Conservation (phyloP, 768 basidiomycete genomes). For the Panaeolus papilionaceus region DNA sequence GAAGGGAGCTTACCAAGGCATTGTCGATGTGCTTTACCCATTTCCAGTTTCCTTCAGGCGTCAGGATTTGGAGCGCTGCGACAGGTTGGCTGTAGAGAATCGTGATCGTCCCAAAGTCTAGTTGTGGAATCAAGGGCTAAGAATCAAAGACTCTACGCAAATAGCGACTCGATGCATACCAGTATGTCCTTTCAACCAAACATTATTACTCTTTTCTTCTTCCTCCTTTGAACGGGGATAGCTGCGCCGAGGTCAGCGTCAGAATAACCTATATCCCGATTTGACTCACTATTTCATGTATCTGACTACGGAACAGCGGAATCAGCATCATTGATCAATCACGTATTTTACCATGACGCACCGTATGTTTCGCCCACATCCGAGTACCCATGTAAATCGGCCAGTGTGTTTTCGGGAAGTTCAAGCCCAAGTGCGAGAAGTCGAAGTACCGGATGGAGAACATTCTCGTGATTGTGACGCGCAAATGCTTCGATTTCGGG, state of each 20-base stretch:
- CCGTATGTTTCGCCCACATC: slow-evolving; percentile 49
- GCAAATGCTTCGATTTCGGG: slow-evolving; percentile 59
- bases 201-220: slow-evolving; percentile 54
- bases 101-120: slow-evolving; percentile 61
- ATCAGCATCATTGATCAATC: not conserved
- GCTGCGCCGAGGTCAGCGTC: slow-evolving; percentile 32
- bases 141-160: too few relatives aligned
- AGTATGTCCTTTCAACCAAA: slow-evolving; percentile 68
- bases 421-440: slow-evolving; percentile 58
- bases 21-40: slow-evolving; percentile 67
- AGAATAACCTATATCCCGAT: too few relatives aligned
- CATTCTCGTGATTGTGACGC: slow-evolving; percentile 55
- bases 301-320: slow-evolving; percentile 44
- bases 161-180: slow-evolving; percentile 36
- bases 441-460: slow-evolving; percentile 56
- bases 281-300: slow-evolving; percentile 69
- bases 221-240: slow-evolving; percentile 57
- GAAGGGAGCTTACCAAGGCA: slow-evolving; percentile 47
- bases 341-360: slow-evolving; percentile 25
- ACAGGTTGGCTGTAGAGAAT: slow-evolving; percentile 69
- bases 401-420: slow-evolving; percentile 57
- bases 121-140: not conserved
- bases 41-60: slow-evolving; percentile 56
- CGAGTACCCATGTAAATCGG: slow-evolving; percentile 53
- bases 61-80: slow-evolving; percentile 61